phyloP scores from a whole-genome alignment of 208 protist genomes.

The Leishmania tarentolae region DNA sequence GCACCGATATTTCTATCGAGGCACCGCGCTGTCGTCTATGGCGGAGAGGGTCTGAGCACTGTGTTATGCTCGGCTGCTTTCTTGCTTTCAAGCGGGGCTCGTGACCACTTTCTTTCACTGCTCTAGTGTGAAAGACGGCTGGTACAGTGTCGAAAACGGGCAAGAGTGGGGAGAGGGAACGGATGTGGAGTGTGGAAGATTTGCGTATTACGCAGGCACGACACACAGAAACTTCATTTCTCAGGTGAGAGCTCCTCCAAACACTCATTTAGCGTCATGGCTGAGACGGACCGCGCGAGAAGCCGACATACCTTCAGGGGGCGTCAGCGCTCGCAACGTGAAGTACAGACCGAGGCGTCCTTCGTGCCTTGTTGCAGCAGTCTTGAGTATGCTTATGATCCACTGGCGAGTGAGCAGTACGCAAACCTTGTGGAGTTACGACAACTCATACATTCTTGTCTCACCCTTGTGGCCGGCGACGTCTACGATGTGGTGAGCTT shows the following conservation, averaged over 20 bases:
- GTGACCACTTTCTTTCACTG: neutral
- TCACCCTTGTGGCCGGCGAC: slow-evolving; percentile 72
- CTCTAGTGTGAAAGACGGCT: neutral
- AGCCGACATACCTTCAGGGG: slow-evolving; percentile 30
- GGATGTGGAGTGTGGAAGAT: neutral
- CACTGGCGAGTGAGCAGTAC: slow-evolving; percentile 78
- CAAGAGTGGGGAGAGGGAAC: neutral
- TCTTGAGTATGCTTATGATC: slow-evolving; percentile 60
- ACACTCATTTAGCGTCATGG: neutral
- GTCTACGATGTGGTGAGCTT: slow-evolving; percentile 89
- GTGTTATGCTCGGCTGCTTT: no score
- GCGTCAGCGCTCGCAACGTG: slow-evolving; percentile 34
- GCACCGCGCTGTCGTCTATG: neutral
- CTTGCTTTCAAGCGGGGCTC: neutral
- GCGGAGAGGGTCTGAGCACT: no score
- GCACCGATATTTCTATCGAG: neutral
- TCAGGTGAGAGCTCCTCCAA: neutral
- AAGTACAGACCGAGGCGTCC: slow-evolving; percentile 82
- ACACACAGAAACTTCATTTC: neutral
- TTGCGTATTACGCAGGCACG: neutral
- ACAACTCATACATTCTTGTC: slow-evolving; percentile 64
- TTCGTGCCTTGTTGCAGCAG: slow-evolving; percentile 62
- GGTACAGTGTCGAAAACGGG: neutral
- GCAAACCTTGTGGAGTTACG: slow-evolving; percentile 63
- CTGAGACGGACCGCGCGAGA: neutral